Evolutionary conservation across 306 rosid species (phyloP).

Genomic region (Dalbergia cultrata): DNA sequence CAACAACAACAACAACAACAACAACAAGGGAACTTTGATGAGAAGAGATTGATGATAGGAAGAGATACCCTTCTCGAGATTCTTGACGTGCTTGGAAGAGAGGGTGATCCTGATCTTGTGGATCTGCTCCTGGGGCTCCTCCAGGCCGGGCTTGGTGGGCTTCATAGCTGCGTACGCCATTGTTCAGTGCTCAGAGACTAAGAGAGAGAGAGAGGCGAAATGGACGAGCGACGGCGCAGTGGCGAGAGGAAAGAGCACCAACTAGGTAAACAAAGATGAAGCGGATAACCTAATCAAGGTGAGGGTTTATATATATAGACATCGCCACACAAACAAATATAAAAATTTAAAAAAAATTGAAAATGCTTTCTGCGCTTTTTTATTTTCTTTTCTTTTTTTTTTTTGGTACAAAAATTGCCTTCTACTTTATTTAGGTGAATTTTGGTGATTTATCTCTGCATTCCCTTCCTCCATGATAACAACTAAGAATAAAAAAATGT

Average conservation of each 20-base stretch:
- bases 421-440: too few species aligned
- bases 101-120: slow-evolving; percentile 91
- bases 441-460: too few species aligned
- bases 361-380: too few species aligned
- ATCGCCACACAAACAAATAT: background rate
- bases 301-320: background rate
- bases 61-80: slow-evolving; percentile 77
- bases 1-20: background rate
- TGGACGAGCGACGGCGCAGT: background rate
- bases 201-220: background rate
- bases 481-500: too few species aligned
- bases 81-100: slow-evolving; percentile 85
- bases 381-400: too few species aligned
- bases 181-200: background rate
- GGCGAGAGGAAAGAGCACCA: background rate
- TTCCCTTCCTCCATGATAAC: too few species aligned
- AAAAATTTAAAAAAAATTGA: too few species aligned
- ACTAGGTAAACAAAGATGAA: background rate
- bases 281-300: background rate
- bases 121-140: slow-evolving; percentile 75
- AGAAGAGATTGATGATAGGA: background rate
- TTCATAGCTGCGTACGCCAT: slow-evolving; percentile 87
- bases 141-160: slow-evolving; percentile 76
- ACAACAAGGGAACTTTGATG: background rate
- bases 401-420: too few species aligned